Percentiles rank a stretch among this genome's conserved stretches.
Conservation (phyloP, 2,329 filamentous ascomycete species). For the Blumeria hordei region DNA sequence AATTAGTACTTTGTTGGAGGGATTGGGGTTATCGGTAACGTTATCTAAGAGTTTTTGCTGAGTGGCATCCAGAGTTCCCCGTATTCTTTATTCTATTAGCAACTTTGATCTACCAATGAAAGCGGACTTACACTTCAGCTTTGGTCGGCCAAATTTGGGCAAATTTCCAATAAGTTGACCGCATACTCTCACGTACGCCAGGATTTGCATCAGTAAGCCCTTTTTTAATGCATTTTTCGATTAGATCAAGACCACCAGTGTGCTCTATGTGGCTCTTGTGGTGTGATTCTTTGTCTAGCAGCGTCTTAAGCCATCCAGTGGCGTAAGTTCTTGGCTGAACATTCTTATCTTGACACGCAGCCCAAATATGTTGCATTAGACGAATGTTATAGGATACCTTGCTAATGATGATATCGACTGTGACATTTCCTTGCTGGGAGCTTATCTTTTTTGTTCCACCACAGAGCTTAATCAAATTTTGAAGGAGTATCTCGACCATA, state of each 20-base stretch:
- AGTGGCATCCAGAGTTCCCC: conserved; percentile 52
- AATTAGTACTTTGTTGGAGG: conserved; percentile 29
- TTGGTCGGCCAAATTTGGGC: conserved; percentile 51
- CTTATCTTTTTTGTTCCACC: conserved; percentile 82
- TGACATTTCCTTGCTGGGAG: conserved; percentile 57
- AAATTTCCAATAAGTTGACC: conserved; percentile 71
- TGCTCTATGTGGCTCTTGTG: conserved; percentile 73
- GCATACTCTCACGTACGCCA: conserved; percentile 65
- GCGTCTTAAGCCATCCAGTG: conserved; percentile 59
- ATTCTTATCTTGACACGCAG: conserved; percentile 79
- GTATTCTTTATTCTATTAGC: conserved; percentile 29
- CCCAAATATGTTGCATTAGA: conserved; percentile 65
- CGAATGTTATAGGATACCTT: conserved; percentile 58
- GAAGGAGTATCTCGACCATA: conserved; percentile 75
- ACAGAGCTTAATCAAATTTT: conserved; percentile 72
- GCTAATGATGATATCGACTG: conserved; percentile 58
- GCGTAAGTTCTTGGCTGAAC: conserved; percentile 62
- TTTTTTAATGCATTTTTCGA: conserved; percentile 76
- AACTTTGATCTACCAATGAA: conserved; percentile 3
- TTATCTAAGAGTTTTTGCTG: conserved; percentile 62
- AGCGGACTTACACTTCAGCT: conserved; percentile 41
- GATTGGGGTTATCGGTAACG: conserved; percentile 60
- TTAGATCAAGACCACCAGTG: conserved; percentile 53
- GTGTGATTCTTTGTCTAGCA: conserved; percentile 51
- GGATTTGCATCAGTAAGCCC: conserved; percentile 78